phyloP scores from a whole-genome alignment of 805 yeast genomes.

The Clavispora carvajalis region DNA sequence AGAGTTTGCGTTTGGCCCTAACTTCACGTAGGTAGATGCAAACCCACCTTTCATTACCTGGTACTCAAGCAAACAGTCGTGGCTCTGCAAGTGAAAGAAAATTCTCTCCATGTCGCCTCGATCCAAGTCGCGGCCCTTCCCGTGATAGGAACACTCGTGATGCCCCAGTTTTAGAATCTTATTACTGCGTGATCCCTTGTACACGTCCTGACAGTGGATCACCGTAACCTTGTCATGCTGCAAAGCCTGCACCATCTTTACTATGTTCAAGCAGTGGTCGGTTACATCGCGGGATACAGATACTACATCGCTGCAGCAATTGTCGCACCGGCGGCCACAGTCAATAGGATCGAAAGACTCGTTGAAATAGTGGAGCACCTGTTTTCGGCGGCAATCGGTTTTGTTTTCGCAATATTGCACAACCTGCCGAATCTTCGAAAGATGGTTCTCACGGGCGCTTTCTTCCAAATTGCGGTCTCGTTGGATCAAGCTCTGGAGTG shows the following conservation, averaged over 20 bases:
- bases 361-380: conserved; percentile 85
- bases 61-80: conserved; percentile 63
- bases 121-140: conserved; percentile 60
- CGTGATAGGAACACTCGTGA: conserved; percentile 56
- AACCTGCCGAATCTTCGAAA: conserved; percentile 73
- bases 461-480: conserved; percentile 64
- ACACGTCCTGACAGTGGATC: conserved; percentile 76
- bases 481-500: conserved; percentile 70
- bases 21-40: conserved; percentile 66
- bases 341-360: conserved; percentile 64
- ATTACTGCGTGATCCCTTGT: conserved; percentile 64
- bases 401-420: conserved; percentile 87
- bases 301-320: conserved; percentile 46
- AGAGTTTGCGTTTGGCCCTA: conserved; percentile 51
- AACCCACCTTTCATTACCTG: conserved; percentile 72
- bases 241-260: conserved; percentile 52
- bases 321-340: conserved; percentile 79
- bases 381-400: conserved; percentile 85
- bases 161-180: conserved; percentile 62
- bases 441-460: conserved; percentile 68
- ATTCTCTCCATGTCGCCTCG: conserved; percentile 75
- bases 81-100: conserved; percentile 69
- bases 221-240: conserved; percentile 64
- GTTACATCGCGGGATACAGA: conserved; percentile 66
- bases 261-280: conserved; percentile 50